Percentiles rank a stretch among this genome's conserved stretches.
Conservation (phyloP, 2,329 filamentous ascomycete genomes). For the Claviceps africana region DNA sequence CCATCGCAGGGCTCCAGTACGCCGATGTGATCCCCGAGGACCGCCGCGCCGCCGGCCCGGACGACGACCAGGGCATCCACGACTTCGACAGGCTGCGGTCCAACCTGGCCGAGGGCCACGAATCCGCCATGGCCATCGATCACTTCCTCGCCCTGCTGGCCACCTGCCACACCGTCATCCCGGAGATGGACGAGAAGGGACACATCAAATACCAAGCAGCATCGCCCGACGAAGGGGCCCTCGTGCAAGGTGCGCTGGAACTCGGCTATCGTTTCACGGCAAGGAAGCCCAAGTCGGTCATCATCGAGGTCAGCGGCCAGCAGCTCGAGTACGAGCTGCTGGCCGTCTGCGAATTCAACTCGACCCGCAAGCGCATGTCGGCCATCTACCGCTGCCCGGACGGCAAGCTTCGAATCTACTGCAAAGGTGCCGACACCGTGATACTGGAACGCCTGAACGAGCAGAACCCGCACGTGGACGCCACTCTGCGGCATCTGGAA, state of each 20-base stretch:
- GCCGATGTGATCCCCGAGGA: constrained; percentile 87
- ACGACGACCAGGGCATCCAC: constrained; percentile 70
- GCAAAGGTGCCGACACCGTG: constrained; percentile 94
- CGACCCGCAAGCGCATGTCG: constrained; percentile 85
- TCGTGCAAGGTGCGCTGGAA: constrained; percentile 77
- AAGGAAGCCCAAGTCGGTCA: constrained; percentile 76
- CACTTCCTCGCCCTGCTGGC: constrained; percentile 80
- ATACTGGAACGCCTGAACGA: constrained; percentile 80
- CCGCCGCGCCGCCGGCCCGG: constrained; percentile 62
- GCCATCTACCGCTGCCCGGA: constrained; percentile 93
- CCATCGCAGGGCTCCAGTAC: constrained; percentile 88
- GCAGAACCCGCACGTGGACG: constrained; percentile 74
- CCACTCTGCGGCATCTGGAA: constrained; percentile 89
- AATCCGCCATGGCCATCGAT: constrained; percentile 40
- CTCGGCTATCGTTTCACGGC: constrained; percentile 86
- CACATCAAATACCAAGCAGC: constrained; percentile 96
- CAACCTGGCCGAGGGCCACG: constrained; percentile 47
- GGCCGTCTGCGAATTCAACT: constrained; percentile 98
- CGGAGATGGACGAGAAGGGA: constrained; percentile 67
- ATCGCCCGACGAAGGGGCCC: constrained; percentile 91
- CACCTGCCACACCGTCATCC: constrained; percentile 95
- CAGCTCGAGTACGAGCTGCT: constrained; percentile 77
- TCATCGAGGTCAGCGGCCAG: constrained; percentile 61
- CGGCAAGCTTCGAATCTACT: constrained; percentile 85
- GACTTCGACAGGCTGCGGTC: constrained; percentile 64